Evolutionary conservation across 2,329 filamentous ascomycete species (phyloP), one percentile per base, ranked within the genome.

Genomic region (Aspergillus novofumigatus): DNA sequence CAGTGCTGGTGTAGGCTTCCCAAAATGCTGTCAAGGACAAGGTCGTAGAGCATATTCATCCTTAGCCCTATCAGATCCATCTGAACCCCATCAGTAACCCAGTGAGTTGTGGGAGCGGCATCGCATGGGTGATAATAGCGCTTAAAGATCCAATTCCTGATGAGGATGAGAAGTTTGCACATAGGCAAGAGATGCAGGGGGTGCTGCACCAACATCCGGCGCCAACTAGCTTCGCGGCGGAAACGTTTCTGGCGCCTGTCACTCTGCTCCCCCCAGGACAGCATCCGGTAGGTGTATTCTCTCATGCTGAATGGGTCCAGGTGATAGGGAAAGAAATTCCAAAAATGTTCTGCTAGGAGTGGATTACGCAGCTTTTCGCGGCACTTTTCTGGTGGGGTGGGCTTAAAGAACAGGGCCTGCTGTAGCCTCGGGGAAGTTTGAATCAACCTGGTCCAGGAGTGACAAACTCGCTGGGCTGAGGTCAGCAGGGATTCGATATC

Each of bases 351-450:
- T 2, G 41, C 41, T 42, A 42, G 41, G 9, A 42, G 41, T 42
- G 41, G 41, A 42, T 42, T 42, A 42, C 1, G n/a, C n/a, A 42
- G 10, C 41, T 42, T 42, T 42, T 42, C n/a, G 41, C 1, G 41
- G 41, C 41, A 42, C 41, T 21, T 2, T n/a, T 42, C 41, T 42
- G 41, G 20, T 42, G 41, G 41, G 8, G 10, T 42, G 0, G 42
- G 54, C 25, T 52, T 32, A 66, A 72, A 52, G 65, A 58, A 53
- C 3, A 58, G 35, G 1, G 21, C 38, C 8, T 26, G 23, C 25
- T 58, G 53, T 1, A 58, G 26, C 4, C 2, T 11, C 8, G 10
- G 3, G 25, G 50, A 58, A 20, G 6, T 4, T n/a, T 38, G 17
- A 20, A 55, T 50, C 4, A 52, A 1, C 1, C n/a, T 20, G 6